Evolutionary conservation across 306 rosid species (phyloP).

Genomic region (Hylodesmum podocarpum): DNA sequence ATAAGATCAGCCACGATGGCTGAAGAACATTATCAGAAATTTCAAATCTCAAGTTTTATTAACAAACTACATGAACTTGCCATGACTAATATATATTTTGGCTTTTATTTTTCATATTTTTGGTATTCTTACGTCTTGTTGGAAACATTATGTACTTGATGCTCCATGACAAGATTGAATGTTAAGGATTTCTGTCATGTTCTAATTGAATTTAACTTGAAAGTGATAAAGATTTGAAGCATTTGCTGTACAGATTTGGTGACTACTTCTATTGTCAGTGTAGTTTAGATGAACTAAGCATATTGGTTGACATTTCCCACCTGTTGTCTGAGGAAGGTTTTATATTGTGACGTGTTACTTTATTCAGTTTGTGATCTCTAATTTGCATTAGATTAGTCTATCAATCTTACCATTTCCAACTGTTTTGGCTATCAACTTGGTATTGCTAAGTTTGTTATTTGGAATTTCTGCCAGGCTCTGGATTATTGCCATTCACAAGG

Average conservation of each 20-base stretch:
- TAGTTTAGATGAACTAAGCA: slow-evolving; percentile 12
- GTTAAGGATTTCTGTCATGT: neutral
- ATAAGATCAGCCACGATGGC: no score
- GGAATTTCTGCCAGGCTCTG: slow-evolving; percentile 42
- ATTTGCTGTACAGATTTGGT: neutral
- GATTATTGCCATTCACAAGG: slow-evolving; percentile 69
- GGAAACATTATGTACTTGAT: neutral
- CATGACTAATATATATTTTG: neutral
- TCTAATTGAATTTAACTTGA: slow-evolving; percentile 9
- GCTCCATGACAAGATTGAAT: slow-evolving; percentile 8
- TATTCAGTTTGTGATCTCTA: slow-evolving; percentile 5
- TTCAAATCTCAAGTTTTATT: no score
- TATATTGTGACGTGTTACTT: neutral
- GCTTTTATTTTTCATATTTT: neutral
- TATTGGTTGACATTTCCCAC: neutral
- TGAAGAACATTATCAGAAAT: no score
- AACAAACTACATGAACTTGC: neutral
- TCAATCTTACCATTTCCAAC: neutral
- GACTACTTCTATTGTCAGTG: slow-evolving; percentile 4
- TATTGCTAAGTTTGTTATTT: slow-evolving; percentile 17
- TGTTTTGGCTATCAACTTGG: slow-evolving; percentile 4
- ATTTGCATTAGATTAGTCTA: slow-evolving; percentile 2
- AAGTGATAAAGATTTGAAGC: neutral
- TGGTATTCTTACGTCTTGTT: neutral
- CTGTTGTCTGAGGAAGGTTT: slow-evolving; percentile 9